phyloP scores from a whole-genome alignment of 495 filamentous ascomycete species.

The Podospora pseudoanserina region DNA sequence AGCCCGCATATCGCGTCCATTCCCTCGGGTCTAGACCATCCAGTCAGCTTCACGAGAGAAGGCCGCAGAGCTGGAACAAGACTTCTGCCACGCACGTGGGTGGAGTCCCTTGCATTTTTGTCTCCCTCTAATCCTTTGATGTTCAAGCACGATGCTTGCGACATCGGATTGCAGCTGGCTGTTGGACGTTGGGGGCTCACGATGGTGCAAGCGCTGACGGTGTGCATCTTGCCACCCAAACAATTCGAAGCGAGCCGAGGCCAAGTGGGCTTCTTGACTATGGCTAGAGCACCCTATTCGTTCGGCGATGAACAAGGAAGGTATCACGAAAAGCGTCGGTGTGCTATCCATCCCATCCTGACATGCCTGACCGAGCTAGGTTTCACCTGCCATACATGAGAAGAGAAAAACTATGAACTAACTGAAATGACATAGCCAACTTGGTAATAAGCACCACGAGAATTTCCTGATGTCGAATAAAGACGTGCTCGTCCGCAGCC shows the following conservation, averaged over 20 bases:
- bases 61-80: neutral
- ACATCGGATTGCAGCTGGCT: constrained; percentile 7
- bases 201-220: neutral
- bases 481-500: neutral
- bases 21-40: constrained; percentile 10
- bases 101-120: neutral
- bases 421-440: neutral
- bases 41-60: constrained; percentile 1
- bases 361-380: neutral
- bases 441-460: neutral
- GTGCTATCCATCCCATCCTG: neutral
- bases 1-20: constrained; percentile 13
- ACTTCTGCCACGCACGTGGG: neutral
- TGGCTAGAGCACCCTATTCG: neutral
- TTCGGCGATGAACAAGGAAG: neutral
- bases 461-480: neutral
- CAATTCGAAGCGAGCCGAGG: neutral
- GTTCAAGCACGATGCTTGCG: neutral
- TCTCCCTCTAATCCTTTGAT: neutral
- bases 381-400: neutral
- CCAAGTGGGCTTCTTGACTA: neutral
- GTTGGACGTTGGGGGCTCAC: neutral
- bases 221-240: neutral
- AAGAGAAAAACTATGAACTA: neutral
- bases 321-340: constrained; percentile 1